Evolutionary conservation across 2,329 filamentous ascomycete species (phyloP).

Genomic region (Talaromyces albobiverticillius): DNA sequence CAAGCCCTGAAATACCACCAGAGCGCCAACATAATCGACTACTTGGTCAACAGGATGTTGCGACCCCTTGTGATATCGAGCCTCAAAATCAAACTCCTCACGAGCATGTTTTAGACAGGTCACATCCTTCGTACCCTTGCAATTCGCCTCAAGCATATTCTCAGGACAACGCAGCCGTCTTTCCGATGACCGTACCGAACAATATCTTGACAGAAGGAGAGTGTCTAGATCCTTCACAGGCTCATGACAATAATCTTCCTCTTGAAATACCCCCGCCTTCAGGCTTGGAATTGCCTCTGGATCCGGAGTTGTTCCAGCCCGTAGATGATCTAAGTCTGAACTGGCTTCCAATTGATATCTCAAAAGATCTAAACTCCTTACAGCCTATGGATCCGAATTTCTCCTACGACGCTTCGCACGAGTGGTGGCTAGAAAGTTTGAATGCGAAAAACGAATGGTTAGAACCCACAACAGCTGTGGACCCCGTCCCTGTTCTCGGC

Average conservation of each 20-base stretch:
- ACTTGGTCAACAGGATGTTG: neutral
- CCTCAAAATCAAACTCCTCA: neutral
- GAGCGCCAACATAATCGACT: neutral
- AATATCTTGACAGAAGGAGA: neutral
- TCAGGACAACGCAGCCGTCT: neutral
- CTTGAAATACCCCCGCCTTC: constrained; percentile 21
- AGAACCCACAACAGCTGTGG: constrained; percentile 23
- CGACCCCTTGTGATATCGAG: neutral
- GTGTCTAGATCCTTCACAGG: neutral
- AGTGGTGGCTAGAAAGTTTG: constrained; percentile 18
- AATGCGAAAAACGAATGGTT: constrained; percentile 25
- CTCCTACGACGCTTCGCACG: constrained; percentile 20
- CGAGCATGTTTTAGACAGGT: constrained; percentile 10
- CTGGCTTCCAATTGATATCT: constrained; percentile 34
- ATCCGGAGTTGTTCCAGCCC: constrained; percentile 25
- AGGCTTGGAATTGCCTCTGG: constrained; percentile 23
- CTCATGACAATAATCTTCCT: constrained; percentile 7
- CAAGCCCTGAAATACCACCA: neutral
- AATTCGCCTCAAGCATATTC: constrained; percentile 14
- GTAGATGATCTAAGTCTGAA: constrained; percentile 32
- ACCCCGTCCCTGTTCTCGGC: constrained; percentile 17
- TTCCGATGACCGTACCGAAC: neutral
- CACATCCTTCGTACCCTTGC: constrained; percentile 14
- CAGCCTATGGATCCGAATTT: constrained; percentile 14
- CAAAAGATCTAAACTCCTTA: constrained; percentile 19